Percentiles rank a stretch among this genome's conserved stretches.
Conservation (phyloP, 2,329 filamentous ascomycete genomes). For the Alternaria sp. region DNA sequence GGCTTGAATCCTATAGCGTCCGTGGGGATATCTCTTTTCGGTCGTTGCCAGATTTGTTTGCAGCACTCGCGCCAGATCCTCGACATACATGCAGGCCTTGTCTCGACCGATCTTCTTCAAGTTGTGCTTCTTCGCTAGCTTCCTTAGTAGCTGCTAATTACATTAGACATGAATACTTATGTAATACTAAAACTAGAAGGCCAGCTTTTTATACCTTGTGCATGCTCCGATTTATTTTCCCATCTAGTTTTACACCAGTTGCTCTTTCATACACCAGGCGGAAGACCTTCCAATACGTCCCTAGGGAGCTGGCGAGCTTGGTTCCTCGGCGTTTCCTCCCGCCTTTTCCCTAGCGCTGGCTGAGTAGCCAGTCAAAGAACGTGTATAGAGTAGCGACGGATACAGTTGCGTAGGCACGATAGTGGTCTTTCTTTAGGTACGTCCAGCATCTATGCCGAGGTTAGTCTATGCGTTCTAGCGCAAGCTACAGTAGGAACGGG, state of each 20-base stretch:
- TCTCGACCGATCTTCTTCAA: constrained; percentile 22
- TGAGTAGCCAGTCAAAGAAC: constrained; percentile 28
- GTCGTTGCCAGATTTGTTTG: background rate
- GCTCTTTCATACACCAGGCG: constrained; percentile 25
- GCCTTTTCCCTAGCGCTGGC: constrained; percentile 12
- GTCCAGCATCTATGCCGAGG: too few relatives aligned
- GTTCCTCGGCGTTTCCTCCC: constrained; percentile 21
- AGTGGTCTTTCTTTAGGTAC: too few relatives aligned
- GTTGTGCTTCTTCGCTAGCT: constrained; percentile 26
- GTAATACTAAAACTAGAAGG: background rate
- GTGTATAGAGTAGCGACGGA: constrained; percentile 18
- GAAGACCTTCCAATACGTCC: constrained; percentile 28
- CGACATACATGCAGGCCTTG: constrained; percentile 20
- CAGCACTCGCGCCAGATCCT: background rate
- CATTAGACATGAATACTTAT: constrained; percentile 13
- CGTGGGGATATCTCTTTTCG: background rate
- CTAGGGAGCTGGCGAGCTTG: constrained; percentile 22
- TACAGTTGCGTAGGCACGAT: constrained; percentile 14
- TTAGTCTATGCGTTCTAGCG: too few relatives aligned
- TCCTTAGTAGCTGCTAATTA: constrained; percentile 20
- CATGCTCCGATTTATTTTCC: background rate
- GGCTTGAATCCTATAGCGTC: background rate
- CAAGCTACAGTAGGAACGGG: too few relatives aligned
- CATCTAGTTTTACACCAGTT: constrained; percentile 1
- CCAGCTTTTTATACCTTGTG: constrained; percentile 13